Evolutionary conservation across 345 rosid species (phyloP).

Genomic region (Clarkia xantiana): DNA sequence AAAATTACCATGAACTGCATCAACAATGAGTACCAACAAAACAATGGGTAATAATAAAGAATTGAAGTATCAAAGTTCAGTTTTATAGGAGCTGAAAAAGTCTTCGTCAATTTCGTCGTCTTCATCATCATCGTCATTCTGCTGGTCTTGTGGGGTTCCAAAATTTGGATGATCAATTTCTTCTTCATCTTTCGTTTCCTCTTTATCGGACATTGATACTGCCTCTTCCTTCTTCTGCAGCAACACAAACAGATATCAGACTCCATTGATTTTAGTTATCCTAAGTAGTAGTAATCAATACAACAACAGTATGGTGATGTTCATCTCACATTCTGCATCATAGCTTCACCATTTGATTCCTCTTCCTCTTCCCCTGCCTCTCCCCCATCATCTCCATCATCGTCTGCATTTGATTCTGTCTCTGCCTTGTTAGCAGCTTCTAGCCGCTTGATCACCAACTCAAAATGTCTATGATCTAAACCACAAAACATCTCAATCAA

Average conservation of each 20-base stretch:
- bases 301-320: no score
- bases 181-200: neutral
- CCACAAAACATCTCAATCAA: no score
- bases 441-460: conserved; percentile 45
- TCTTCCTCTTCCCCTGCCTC: conserved; percentile 18
- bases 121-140: neutral
- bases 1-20: no score
- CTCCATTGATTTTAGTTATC: neutral
- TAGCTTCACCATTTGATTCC: conserved; percentile 20
- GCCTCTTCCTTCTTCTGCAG: neutral
- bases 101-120: conserved; percentile 3
- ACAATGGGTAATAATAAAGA: no score
- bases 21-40: no score
- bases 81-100: conserved; percentile 10
- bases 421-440: conserved; percentile 30
- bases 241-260: neutral
- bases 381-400: neutral
- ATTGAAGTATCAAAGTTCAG: neutral
- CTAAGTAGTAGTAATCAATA: neutral
- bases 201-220: conserved; percentile 1
- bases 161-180: neutral
- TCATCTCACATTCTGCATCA: conserved; percentile 12
- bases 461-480: conserved; percentile 46
- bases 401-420: conserved; percentile 21
- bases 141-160: neutral